Evolutionary conservation across 2,329 filamentous ascomycete species (phyloP), one percentile per base, ranked within the genome.

Genomic region (Byssochlamys sp.): DNA sequence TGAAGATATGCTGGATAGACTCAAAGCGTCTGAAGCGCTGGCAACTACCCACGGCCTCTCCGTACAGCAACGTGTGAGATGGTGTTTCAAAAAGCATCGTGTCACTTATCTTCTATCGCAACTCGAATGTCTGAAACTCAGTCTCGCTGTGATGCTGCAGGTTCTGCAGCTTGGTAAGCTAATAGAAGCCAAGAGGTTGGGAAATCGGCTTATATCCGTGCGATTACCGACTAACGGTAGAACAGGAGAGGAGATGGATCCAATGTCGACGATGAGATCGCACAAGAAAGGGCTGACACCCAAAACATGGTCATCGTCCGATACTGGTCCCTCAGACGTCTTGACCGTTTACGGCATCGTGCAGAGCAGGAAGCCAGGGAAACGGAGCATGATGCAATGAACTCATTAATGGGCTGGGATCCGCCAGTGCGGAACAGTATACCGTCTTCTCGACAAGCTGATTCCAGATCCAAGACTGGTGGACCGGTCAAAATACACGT

Each of bases 241-340:
- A 45, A 19, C n/a, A 45, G 35, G 35, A 45, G 14, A 45, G 35
- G 14, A n/a, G 6, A 45, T n/a, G n/a, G 7, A 45, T 45, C 12
- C 14, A 45, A 45, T 45, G 4, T 54, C 61, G 67, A 71, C 2
- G 70, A 74, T 53, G 58, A 63, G 12, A 67, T 74, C 56, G 67
- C 67, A 9, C 72, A 75, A 62, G 73, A 75, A 55, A 71, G 74
- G 55, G 71, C 69, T 2, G 74, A 76, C 56, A 68, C 68, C 3
- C 73, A 77, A 58, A 77, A 75, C 54, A 73, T 75, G 65, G 65
- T 76, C n/a, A 71, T 77, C 48, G 67, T 75, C n/a, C 67, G 73
- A 48, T 74, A 75, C 58, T 75, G 72, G 70, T 70, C 74, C 5
- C 62, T 69, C 55, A 73, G 69, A 52, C 67, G 67, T n/a, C 63